Base-by-base conservation (phyloP, 2,329 filamentous ascomycete species). In the Apiospora marii region DNA sequence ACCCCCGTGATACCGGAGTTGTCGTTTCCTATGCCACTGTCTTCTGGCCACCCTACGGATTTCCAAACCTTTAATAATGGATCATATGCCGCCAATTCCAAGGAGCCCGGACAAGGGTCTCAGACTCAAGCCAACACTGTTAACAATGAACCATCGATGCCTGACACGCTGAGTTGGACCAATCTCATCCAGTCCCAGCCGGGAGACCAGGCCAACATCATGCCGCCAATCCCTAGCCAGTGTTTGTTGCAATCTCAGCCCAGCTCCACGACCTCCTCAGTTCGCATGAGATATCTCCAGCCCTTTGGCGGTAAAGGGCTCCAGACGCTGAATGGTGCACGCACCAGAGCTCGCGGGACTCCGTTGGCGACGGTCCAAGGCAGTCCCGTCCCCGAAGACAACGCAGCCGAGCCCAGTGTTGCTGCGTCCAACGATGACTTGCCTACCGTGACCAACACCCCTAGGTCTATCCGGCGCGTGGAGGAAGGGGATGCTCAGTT, bases 231-330 rank as follows among this genome's bases (percentile, higher is more conserved):
- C 64, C 86, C 87, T 44, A 82, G 86, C 22, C 87, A 89, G 75
- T 89, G 85, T 73, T 76, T 88, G 41, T 81, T 87, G 79, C 81
- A 85, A 10, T 87, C 87, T n/a, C 87, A 88, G 74, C 83, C 86
- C 34, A 85, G 85, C 70, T 90, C 88, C 7, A 87, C 85, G 1
- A 85, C 86, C 0, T 87, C 87, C 1, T 89, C 87, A 8, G 82
- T 84, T 71, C 85, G 86, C 72, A 81, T 83, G 71, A 84, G 84
- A 73, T 90, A 90, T 74, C 80, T 88, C 14, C 82, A 85, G 43
- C 89, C 89, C 0, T 91, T 91, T 80, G 83, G 84, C 13, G 89
- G 89, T 1, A 88, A 85, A 73, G 89, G 89, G 43, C 82, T 90
- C 2, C 81, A 88, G 68, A 90, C 88, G 76, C 84, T 90, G 48